These are phyloP conservation scores for Tripterygium wilfordii DNA, from an alignment of 177 flowering plant species.

Conservation along the genomic window DNA sequence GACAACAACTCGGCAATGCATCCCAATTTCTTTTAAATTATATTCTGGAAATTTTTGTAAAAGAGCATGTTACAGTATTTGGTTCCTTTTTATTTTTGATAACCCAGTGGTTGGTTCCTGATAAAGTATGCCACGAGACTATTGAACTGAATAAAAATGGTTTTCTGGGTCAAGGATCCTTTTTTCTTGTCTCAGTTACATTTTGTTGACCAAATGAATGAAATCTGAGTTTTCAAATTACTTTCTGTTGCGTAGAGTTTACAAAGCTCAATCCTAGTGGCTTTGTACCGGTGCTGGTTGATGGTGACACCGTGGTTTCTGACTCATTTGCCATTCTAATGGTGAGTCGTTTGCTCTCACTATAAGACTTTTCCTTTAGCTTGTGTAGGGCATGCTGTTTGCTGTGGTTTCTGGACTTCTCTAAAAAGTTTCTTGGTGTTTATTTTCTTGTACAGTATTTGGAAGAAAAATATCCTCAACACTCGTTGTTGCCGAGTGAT, in stretches of 20 bases:
- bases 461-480: constrained; percentile 83
- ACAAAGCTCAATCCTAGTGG: constrained; percentile 64
- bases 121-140: too few species aligned
- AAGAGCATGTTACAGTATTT: too few species aligned
- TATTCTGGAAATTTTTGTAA: too few species aligned
- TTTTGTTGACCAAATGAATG: background rate
- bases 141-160: too few species aligned
- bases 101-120: too few species aligned
- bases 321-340: constrained; percentile 85
- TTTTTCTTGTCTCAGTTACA: background rate
- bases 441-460: constrained; percentile 46
- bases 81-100: too few species aligned
- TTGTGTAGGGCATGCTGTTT: too few species aligned
- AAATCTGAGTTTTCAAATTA: too few species aligned
- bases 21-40: too few species aligned
- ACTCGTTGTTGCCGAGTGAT: constrained; percentile 68
- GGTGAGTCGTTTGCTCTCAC: constrained; percentile 27
- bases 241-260: constrained; percentile 39
- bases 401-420: background rate
- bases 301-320: constrained; percentile 57
- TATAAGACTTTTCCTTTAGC: background rate
- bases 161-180: background rate
- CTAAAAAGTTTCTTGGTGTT: background rate
- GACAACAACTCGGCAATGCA: too few species aligned
- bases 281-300: constrained; percentile 70